phyloP scores from a whole-genome alignment of 2,329 filamentous ascomycete species.

The Pestalotiopsis sp. region DNA sequence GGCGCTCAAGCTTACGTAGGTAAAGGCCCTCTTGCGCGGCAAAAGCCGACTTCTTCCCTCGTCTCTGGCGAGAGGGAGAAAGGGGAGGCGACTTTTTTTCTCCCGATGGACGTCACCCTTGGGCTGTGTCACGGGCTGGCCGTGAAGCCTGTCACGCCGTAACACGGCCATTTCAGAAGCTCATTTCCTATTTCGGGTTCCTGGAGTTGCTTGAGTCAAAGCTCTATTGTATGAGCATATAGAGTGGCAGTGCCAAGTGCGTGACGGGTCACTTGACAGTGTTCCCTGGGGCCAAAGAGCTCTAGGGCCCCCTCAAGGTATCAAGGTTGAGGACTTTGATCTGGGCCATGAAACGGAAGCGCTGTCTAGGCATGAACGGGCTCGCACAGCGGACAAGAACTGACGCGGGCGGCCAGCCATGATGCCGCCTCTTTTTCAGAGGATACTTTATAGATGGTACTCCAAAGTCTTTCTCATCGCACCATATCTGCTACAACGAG shows the following conservation, averaged over 20 bases:
- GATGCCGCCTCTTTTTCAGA: background rate
- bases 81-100: background rate
- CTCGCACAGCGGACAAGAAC: background rate
- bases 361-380: background rate
- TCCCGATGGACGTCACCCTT: background rate
- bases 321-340: background rate
- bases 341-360: background rate
- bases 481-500: background rate
- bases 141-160: background rate
- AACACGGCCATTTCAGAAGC: background rate
- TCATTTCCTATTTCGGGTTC: background rate
- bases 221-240: background rate
- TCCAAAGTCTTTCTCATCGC: background rate
- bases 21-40: background rate
- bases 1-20: constrained; percentile 7
- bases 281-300: background rate
- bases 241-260: background rate
- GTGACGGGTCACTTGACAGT: background rate
- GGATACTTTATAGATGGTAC: background rate
- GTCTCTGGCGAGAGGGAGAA: background rate
- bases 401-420: background rate
- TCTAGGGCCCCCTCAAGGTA: background rate
- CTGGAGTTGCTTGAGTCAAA: background rate
- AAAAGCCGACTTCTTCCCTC: background rate
- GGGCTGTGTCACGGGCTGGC: background rate